Percentiles rank a stretch among this genome's conserved stretches.
These are phyloP conservation scores for Serendipita sp. DNA, from an alignment of 768 basidiomycete species.

Conservation along the genomic window DNA sequence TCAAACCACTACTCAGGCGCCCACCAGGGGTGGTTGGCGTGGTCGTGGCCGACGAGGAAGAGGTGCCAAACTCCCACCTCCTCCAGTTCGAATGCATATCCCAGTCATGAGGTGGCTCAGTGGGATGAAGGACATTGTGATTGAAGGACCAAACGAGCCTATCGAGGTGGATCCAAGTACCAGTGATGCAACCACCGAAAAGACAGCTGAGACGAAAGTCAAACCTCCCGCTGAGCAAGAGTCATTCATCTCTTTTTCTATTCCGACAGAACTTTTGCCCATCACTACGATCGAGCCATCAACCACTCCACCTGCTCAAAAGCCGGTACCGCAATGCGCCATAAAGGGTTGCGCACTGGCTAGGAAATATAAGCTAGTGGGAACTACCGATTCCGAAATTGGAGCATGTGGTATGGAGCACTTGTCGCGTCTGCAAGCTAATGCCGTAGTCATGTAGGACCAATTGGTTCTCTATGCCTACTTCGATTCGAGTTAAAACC, in stretches of 20 bases:
- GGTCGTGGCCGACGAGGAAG: neutral
- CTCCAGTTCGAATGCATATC: conserved; percentile 4
- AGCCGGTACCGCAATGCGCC: neutral
- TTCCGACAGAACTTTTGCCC: neutral
- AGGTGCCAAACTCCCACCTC: neutral
- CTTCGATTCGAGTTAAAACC: too few species aligned
- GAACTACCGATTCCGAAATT: neutral
- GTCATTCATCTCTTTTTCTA: neutral
- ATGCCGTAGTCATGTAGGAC: too few species aligned
- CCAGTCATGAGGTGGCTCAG: neutral
- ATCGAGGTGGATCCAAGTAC: neutral
- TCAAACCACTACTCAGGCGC: neutral
- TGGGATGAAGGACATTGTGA: conserved; percentile 1
- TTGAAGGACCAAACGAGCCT: neutral
- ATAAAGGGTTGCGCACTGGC: neutral
- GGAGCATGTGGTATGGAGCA: conserved; percentile 3
- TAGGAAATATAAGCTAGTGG: conserved; percentile 4
- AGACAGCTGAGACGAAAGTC: neutral
- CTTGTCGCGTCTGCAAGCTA: neutral
- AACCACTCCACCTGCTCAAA: neutral
- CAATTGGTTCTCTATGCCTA: too few species aligned
- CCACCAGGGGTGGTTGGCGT: neutral
- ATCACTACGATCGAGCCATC: neutral
- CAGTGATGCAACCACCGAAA: neutral
- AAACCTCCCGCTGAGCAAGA: neutral